Evolutionary conservation across 192 early-diverging fungal genomes (phyloP).

Genomic region (Coemansia umbellata): DNA sequence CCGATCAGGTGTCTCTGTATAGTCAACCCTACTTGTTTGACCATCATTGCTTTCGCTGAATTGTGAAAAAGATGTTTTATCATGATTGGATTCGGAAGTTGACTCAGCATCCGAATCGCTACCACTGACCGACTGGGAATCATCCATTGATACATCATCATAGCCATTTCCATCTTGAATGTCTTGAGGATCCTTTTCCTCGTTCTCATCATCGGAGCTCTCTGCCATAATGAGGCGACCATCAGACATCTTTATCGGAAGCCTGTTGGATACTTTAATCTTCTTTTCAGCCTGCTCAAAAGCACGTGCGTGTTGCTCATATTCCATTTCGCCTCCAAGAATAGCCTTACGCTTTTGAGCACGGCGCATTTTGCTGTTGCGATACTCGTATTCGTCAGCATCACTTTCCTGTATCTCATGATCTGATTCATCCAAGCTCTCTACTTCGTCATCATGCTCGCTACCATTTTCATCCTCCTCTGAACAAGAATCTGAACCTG

Average conservation of each 20-base stretch:
- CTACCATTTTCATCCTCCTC: too few species aligned
- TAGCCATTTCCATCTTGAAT: conserved; percentile 41
- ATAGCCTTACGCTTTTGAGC: conserved; percentile 42
- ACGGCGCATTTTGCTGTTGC: conserved; percentile 40
- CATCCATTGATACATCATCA: conserved; percentile 23
- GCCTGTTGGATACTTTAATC: conserved; percentile 41
- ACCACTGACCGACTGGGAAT: not conserved
- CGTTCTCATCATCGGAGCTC: conserved; percentile 49
- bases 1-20: conserved; percentile 31
- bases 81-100: not conserved
- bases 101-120: conserved; percentile 1
- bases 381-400: conserved; percentile 12
- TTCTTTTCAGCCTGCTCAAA: conserved; percentile 42
- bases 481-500: conserved; percentile 1
- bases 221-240: conserved; percentile 52
- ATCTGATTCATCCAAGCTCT: conserved; percentile 9
- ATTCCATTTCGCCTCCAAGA: conserved; percentile 39
- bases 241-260: conserved; percentile 55
- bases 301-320: conserved; percentile 27
- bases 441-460: conserved; percentile 9
- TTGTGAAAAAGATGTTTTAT: too few species aligned
- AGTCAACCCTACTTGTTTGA: too few species aligned
- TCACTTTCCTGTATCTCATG: too few species aligned
- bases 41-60: too few species aligned
- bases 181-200: conserved; percentile 39